Percentiles rank a stretch among this genome's conserved stretches.
Evolutionary conservation across 176 grass and related monocot genomes (phyloP).

Genomic region (Paspalum vaginatum): DNA sequence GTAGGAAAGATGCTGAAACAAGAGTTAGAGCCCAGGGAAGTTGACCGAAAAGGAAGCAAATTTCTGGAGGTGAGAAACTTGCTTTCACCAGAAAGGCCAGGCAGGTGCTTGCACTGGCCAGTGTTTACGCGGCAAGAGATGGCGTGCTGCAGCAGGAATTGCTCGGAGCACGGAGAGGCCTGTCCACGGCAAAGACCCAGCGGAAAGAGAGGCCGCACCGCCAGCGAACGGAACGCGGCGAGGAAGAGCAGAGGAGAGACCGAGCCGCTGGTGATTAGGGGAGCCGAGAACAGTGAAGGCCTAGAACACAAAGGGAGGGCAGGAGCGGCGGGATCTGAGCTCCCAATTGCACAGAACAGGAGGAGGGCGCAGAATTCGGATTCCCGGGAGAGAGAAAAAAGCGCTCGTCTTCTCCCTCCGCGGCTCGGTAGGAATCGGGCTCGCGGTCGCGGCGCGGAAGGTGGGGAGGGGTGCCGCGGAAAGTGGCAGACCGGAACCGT

Average conservation of each 20-base stretch:
- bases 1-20: conserved; percentile 14
- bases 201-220: background rate
- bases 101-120: background rate
- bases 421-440: background rate
- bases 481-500: conserved; percentile 28
- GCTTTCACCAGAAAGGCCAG: conserved; percentile 2
- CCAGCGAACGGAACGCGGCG: background rate
- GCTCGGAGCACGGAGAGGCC: background rate
- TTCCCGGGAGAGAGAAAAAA: background rate
- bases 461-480: conserved; percentile 22
- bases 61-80: background rate
- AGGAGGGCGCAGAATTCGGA: background rate
- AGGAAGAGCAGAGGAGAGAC: background rate
- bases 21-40: background rate
- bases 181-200: background rate
- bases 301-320: background rate
- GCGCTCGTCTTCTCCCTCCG: background rate
- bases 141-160: background rate
- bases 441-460: background rate
- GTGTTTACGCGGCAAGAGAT: background rate
- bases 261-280: background rate
- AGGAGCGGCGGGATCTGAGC: background rate
- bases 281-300: conserved; percentile 34
- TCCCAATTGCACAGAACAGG: background rate
- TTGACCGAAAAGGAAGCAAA: conserved; percentile 18